Evolutionary conservation across 768 basidiomycete species (phyloP), one percentile per base, ranked within the genome.

Genomic region (Rhizopogon salebrosus): DNA sequence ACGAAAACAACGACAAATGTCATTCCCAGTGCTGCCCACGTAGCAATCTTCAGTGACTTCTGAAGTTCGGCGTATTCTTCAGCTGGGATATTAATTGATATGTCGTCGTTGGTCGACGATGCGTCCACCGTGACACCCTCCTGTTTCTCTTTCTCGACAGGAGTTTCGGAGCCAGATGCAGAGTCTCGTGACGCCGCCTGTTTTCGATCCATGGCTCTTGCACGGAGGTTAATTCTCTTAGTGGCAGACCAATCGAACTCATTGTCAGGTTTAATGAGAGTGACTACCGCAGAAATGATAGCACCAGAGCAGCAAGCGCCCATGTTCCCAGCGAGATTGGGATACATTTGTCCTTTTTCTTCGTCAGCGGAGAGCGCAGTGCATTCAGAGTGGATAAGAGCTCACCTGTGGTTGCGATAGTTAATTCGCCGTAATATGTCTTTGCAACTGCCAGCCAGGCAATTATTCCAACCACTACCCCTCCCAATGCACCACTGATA

Each of bases 361-460:
- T 36, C 36, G 35, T 58, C 24, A 57, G 31, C 20, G 26, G 24
- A 29, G 14, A 34, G 29, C 45, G 1, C 14, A 16, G 39, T 24
- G 4, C n/a, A 13, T 38, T 31, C n/a, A 26, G 22, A 53, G 7
- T 20, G n/a, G 35, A 27, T 23, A 38, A 16, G 10, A 35, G 1
- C 54, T 26, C 22, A 58, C 57, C 56, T 6, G 57, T 59, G 18
- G 52, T 56, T 23, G 27, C 42, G 8, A 59, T 57, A 36, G 57
- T 59, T 2, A 59, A 40, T 36, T 57, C 57, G 6, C 57, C 57
- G 16, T 59, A 59, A 42, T 59, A 57, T 31, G 45, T 53, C 18
- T 59, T 54, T 14, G 57, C 57, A 29, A 59, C 57, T 20, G 76
- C 63, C 68, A 78, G 72, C 77, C 77, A 78, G 10, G 75, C 74